Evolutionary conservation across 2,329 filamentous ascomycete genomes (phyloP), one percentile per base, ranked within the genome.

Genomic region (Intubia oerlemansii): DNA sequence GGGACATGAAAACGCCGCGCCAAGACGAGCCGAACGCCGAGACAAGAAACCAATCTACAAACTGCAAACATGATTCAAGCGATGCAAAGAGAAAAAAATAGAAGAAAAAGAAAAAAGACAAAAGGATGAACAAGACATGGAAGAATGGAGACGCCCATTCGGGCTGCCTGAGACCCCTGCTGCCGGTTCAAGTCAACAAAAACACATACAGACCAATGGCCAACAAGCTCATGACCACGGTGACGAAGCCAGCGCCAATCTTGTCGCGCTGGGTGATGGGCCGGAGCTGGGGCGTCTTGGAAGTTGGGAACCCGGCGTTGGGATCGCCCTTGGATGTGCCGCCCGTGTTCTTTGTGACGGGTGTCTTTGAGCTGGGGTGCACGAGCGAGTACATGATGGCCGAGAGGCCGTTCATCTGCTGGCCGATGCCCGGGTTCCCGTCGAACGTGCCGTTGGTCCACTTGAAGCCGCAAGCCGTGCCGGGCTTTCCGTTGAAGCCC

Each of bases 351-450:
- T 53, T 52, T 0, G 66, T 70, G 10, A 61, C 51, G 0, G 66
- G 60, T 1, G 35, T 35, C 10, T 27, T 10, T 10, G 36, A 39
- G n/a, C 46, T 43, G 24, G 52, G 45, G 26, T 53, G 45, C 23
- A 67, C 48, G 9, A 76, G 51, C 24, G 59, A 63, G 32, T 68
- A 69, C 46, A 67, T 66, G 37, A 79, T 51, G 10, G 71, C 60
- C 16, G 64, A 59, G 16, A 77, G 52, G 0, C 67, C 70, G 39
- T 63, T 70, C 61, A 79, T 74, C 54, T 78, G 67, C 45, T 74
- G 57, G 24, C 74, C 73, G 7, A 79, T 69, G 30, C 73, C 73
- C 10, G 52, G 53, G 13, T 50, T 43, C 5, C 63, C 65, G 42
- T 79, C 74, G 39, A 64, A 78, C 3, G 39, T 44, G 5, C 46